Evolutionary conservation across 2,329 filamentous ascomycete species (phyloP), one percentile per base, ranked within the genome.

Genomic region (Colletotrichum sansevieriae): DNA sequence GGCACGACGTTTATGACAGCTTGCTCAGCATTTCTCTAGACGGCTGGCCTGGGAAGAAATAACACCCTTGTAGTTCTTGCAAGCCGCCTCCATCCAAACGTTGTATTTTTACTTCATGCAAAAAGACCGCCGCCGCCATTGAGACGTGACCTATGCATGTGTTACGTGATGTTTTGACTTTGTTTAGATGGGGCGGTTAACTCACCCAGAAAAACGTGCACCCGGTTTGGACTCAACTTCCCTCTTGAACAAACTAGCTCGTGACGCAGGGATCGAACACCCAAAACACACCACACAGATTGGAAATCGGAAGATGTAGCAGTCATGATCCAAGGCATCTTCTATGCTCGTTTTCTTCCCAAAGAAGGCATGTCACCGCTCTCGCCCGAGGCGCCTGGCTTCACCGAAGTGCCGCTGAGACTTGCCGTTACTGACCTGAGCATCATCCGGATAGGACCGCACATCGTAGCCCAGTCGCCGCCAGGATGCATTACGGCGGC

Each of bases 341-440:
- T 92, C 74, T 92, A 91, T 77, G 89, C 90, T 56, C 84, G 89
- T 54, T 92, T 92, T 79, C 86, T 91, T 71, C 87, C 89, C 15
- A 83, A 89, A 74, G 84, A 90, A 83, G 90, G 89, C 89, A 77
- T 72, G 73, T 58, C 6, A 22, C 20, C 20, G 59, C 39, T 47
- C 41, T 20, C 52, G 29, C 51, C 37, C 9, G 9, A 55, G 29
- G 13, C 15, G 13, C 11, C 20, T n/a, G 33, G 15, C 51, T 33
- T 54, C n/a, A 35, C 8, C 9, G 29, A 29, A 29, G 29, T 9
- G 29, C 29, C 18, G 10, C 9, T 35, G 33, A 63, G 49, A 2
- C 7, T 18, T 20, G 1, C 22, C 4, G 13, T 41, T 20, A 20
- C 72, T 75, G 41, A 76, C 73, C 6, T n/a, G 44, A 57, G 29